Evolutionary conservation across 2,329 filamentous ascomycete species (phyloP).

Genomic region (Trichophaea hybrida): DNA sequence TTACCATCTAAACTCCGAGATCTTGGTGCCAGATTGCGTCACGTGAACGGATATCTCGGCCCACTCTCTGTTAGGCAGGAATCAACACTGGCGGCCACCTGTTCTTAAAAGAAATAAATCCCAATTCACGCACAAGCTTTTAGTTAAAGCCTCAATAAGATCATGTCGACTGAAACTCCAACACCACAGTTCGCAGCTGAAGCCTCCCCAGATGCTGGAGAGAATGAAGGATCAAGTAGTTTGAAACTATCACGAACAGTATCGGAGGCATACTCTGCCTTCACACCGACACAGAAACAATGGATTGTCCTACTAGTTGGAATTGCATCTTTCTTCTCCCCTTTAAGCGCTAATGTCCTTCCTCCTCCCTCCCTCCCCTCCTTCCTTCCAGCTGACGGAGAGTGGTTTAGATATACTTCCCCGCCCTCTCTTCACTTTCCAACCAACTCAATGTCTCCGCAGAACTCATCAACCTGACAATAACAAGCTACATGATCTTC

Average conservation of each 20-base stretch:
- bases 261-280: neutral
- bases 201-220: no score
- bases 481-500: constrained; percentile 50
- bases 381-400: neutral
- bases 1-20: no score
- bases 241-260: neutral
- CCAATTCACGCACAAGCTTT: no score
- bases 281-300: neutral
- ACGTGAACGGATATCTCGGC: no score
- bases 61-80: no score
- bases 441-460: constrained; percentile 35
- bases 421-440: constrained; percentile 39
- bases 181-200: no score
- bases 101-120: no score
- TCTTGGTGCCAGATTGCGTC: no score
- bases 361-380: neutral
- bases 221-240: neutral
- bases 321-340: constrained; percentile 1
- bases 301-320: neutral
- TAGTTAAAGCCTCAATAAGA: no score
- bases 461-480: constrained; percentile 36
- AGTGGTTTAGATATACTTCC: constrained; percentile 42
- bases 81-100: no score
- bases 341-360: neutral
- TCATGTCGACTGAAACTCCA: no score